Percentiles rank a stretch among this genome's conserved stretches.
Evolutionary conservation across 768 basidiomycete species (phyloP).

Genomic region (Leccinum variicolor): DNA sequence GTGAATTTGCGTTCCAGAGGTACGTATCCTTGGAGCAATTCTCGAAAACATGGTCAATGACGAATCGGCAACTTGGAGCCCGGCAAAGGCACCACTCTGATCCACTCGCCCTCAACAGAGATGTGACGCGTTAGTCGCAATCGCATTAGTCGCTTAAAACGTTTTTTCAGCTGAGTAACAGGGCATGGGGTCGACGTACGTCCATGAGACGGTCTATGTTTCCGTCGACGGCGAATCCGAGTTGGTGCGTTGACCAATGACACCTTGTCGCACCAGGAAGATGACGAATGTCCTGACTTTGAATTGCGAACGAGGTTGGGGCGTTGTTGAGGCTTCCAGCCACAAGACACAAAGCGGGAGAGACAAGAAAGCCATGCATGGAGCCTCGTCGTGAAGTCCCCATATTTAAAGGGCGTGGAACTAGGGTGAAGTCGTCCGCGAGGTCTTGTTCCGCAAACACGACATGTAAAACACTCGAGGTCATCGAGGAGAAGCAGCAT

Average conservation of each 20-base stretch:
- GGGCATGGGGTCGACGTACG: slow-evolving; percentile 14
- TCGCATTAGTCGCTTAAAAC: slow-evolving; percentile 14
- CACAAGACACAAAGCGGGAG: slow-evolving; percentile 22
- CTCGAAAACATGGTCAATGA: slow-evolving; percentile 10
- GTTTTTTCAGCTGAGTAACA: slow-evolving; percentile 14
- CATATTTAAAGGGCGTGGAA: slow-evolving; percentile 28
- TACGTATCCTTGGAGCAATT: slow-evolving; percentile 4
- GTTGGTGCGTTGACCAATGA: slow-evolving; percentile 9
- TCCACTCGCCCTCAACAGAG: slow-evolving; percentile 12
- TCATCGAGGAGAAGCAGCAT: slow-evolving; percentile 16
- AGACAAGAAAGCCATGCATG: slow-evolving; percentile 23
- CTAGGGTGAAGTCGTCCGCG: slow-evolving; percentile 13
- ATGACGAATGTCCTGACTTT: slow-evolving; percentile 21
- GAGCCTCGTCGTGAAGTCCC: slow-evolving; percentile 11
- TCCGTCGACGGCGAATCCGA: slow-evolving; percentile 17
- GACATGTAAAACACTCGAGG: slow-evolving; percentile 18
- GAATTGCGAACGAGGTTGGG: slow-evolving; percentile 29
- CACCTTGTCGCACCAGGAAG: slow-evolving; percentile 16
- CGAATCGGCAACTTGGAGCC: slow-evolving; percentile 9
- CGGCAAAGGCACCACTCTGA: slow-evolving; percentile 14
- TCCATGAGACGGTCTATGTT: slow-evolving; percentile 10
- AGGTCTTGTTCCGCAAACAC: slow-evolving; percentile 20
- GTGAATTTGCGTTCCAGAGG: slow-evolving; percentile 1
- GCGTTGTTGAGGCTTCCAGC: slow-evolving; percentile 21
- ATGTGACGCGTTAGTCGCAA: slow-evolving; percentile 5